phyloP scores from a whole-genome alignment of 345 rosid species.

The Ricinus communis region DNA sequence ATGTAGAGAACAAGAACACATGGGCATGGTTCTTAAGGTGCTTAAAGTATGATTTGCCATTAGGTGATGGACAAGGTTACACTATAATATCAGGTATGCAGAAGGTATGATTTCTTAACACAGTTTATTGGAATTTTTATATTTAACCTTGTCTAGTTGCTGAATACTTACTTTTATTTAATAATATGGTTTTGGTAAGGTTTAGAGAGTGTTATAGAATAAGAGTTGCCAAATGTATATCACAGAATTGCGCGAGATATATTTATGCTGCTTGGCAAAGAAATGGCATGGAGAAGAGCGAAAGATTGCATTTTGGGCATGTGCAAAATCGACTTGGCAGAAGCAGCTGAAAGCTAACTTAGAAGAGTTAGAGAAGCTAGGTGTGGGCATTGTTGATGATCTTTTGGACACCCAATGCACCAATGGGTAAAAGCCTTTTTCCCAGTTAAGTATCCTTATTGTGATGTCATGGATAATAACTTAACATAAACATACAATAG shows the following conservation, averaged over 20 bases:
- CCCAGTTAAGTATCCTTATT: background rate
- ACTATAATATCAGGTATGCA: background rate
- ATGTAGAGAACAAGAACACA: background rate
- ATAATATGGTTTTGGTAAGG: background rate
- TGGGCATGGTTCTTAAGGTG: background rate
- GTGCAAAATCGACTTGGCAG: background rate
- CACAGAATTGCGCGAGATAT: background rate
- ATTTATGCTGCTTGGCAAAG: background rate
- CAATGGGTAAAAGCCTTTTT: background rate
- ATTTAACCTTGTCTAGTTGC: background rate
- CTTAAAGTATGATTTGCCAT: background rate
- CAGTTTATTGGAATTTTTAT: background rate
- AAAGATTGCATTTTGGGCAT: background rate
- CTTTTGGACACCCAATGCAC: background rate
- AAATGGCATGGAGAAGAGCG: background rate
- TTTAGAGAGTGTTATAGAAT: background rate
- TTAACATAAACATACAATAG: background rate
- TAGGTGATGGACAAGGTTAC: background rate
- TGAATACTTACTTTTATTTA: too few relatives aligned
- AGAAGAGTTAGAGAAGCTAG: background rate
- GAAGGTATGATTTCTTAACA: background rate
- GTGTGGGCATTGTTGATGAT: background rate
- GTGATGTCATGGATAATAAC: background rate
- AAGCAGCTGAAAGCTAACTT: background rate
- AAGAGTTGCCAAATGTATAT: background rate